Evolutionary conservation across 1,284 basidiomycete species (phyloP), one percentile per base, ranked within the genome.

Genomic region (Ustilago bromivora): DNA sequence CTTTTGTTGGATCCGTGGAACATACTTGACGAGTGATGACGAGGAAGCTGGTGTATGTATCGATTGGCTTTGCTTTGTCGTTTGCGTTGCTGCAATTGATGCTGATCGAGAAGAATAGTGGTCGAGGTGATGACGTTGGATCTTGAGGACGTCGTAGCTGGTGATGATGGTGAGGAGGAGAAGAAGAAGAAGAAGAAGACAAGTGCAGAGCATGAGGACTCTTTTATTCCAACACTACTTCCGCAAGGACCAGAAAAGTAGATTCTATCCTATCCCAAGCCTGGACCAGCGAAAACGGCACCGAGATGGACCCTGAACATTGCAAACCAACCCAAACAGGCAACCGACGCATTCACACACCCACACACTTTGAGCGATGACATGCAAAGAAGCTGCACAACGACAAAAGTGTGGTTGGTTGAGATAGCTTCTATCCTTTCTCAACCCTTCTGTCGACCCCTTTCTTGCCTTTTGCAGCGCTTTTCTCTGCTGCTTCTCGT

Each of bases 1-100:
- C 83, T 79, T 54, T 64, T 76, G 77, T 76, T 80, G 64, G 78
- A 76, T 51, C 61, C 70, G 75, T 79, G 79, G 66, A 79, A 74
- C 80, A 82, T 82, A 66, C 67, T 78, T 71, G 74, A 40, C 7
- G 66, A 8, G 38, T 53, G 38, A 13, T 41, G 60, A n/a, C 32
- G 66, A 51, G n/a, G 59, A 52, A 31, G 36, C 19, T 57, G 49
- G 13, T 41, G 51, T 17, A 46, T 46, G 6, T 46, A 8, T n/a
- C 15, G 55, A 41, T 17, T 49, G 36, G 31, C 35, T 49, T 12
- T 23, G 35, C 23, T 54, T 34, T 47, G 56, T 19, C 9, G 60
- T 15, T n/a, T 41, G 40, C 40, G 12, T 28, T 41, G 51, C 32
- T 23, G 55, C 4, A 10, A 17, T 32, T 17, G 19, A 56, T 51